A percentile compares a stretch with the other conserved stretches of the same genome.
Evolutionary conservation across 2,329 filamentous ascomycete species (phyloP).

Genomic region (Sclerotinia minor): DNA sequence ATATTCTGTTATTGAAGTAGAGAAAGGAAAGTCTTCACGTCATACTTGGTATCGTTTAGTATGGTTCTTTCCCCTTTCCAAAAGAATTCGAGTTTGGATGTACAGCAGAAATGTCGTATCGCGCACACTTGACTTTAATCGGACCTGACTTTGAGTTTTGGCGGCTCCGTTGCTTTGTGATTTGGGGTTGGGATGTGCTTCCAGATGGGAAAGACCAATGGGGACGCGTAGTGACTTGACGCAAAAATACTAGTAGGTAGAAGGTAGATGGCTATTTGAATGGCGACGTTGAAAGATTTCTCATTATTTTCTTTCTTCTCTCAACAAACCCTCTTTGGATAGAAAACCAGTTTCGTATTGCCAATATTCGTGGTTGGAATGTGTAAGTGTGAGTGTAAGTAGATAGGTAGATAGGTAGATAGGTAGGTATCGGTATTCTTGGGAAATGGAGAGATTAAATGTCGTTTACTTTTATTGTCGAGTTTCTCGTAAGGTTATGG

Average conservation of each 20-base stretch:
- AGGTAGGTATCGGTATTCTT: neutral
- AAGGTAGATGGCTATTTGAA: neutral
- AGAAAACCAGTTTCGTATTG: slow-evolving; percentile 8
- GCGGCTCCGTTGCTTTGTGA: neutral
- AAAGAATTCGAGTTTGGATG: neutral
- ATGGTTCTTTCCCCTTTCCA: neutral
- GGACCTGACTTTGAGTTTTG: neutral
- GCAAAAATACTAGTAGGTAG: neutral
- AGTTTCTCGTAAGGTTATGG: neutral
- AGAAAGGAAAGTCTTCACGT: slow-evolving; percentile 14
- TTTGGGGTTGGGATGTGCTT: neutral
- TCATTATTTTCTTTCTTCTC: neutral
- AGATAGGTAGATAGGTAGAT: too few relatives aligned
- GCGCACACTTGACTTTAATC: neutral
- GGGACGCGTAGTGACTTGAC: slow-evolving; percentile 2
- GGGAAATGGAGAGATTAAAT: neutral
- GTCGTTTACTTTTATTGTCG: neutral
- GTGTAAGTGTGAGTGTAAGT: neutral
- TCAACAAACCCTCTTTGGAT: neutral
- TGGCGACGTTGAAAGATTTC: neutral
- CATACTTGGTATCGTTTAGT: slow-evolving; percentile 1
- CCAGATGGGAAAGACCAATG: neutral
- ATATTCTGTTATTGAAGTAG: neutral
- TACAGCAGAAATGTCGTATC: neutral
- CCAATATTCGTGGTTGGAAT: neutral